phyloP scores from a whole-genome alignment of 192 early-diverging fungal species.

The Backusella luteola region DNA sequence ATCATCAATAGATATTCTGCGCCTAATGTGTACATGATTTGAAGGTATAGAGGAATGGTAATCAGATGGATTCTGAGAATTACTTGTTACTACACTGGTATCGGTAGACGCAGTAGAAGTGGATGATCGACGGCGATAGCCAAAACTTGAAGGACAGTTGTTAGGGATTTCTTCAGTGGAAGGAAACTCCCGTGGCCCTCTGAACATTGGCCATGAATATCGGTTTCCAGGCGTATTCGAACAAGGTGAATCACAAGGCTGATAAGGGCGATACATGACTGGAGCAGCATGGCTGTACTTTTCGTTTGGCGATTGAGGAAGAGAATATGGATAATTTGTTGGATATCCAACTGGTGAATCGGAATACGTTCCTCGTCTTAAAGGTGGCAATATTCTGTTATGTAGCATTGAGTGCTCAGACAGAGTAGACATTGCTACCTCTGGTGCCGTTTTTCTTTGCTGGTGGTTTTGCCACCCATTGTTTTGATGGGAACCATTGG shows the following conservation, averaged over 20 bases:
- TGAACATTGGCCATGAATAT: background rate
- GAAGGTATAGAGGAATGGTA: background rate
- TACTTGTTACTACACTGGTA: background rate
- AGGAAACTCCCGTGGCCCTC: background rate
- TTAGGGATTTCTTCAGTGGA: background rate
- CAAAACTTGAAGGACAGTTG: background rate
- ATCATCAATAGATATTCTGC: conserved; percentile 16
- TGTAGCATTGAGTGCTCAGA: background rate
- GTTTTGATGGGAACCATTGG: background rate
- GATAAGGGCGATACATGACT: background rate
- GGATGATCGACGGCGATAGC: conserved; percentile 9
- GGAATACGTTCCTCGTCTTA: background rate
- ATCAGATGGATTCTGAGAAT: background rate
- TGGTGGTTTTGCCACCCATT: background rate
- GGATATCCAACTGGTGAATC: background rate
- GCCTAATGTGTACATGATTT: background rate
- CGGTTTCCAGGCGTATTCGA: background rate
- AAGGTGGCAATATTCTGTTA: background rate
- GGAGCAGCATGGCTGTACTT: background rate
- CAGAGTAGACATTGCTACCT: background rate
- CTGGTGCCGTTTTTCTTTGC: background rate
- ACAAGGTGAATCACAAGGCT: background rate
- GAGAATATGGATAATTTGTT: background rate
- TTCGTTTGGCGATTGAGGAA: background rate
- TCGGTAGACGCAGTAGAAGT: background rate